Evolutionary conservation across 2,329 filamentous ascomycete genomes (phyloP).

Genomic region (Teratosphaeria pseudoeucalypti): DNA sequence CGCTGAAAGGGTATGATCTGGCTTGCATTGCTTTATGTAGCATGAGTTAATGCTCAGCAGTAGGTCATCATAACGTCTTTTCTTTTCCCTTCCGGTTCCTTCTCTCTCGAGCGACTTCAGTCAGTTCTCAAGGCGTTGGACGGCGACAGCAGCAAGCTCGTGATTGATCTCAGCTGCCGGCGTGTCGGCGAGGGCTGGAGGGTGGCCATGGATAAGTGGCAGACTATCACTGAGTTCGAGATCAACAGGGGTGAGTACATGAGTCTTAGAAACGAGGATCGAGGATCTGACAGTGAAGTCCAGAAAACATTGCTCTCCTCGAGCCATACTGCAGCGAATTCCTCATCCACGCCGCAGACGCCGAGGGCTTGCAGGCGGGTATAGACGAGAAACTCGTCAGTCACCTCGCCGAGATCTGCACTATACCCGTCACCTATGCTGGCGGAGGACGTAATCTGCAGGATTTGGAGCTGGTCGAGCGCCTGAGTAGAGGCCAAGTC

Average conservation of each 20-base stretch:
- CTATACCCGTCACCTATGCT: constrained; percentile 89
- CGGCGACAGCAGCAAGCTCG: constrained; percentile 67
- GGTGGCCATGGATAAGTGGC: constrained; percentile 99
- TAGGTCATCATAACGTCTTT: constrained; percentile 97
- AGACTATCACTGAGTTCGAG: constrained; percentile 94
- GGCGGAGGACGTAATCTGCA: constrained; percentile 76
- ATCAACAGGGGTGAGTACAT: constrained; percentile 61
- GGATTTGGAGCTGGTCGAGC: constrained; percentile 74
- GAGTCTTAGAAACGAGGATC: no score
- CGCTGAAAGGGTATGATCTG: constrained; percentile 65
- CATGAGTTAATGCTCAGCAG: constrained; percentile 17
- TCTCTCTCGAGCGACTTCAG: constrained; percentile 67
- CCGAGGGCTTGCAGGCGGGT: constrained; percentile 84
- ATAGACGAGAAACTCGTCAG: constrained; percentile 78
- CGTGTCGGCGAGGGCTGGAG: constrained; percentile 70
- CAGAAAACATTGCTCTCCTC: constrained; percentile 69
- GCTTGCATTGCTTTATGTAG: neutral
- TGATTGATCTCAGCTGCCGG: constrained; percentile 91
- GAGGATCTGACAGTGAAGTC: neutral
- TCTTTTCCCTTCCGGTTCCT: constrained; percentile 75
- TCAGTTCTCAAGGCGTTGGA: constrained; percentile 62
- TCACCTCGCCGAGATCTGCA: constrained; percentile 72
- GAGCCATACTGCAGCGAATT: constrained; percentile 95
- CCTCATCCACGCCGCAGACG: constrained; percentile 91
- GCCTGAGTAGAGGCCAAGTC: constrained; percentile 67